Conservation (phyloP, 1,284 basidiomycete species). For the Malassezia globosa region DNA sequence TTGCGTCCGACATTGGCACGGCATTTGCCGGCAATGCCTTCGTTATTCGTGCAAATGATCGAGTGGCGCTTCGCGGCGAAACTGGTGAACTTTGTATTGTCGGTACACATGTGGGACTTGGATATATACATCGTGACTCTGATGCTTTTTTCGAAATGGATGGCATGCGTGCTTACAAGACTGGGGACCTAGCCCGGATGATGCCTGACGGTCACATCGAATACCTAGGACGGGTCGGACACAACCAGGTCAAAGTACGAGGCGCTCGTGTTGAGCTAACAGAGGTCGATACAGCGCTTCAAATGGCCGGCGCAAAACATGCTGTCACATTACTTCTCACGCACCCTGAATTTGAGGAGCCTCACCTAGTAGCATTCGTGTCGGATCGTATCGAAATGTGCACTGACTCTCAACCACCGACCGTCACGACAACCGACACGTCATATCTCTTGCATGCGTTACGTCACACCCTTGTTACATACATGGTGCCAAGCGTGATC, state of each 20-base stretch:
- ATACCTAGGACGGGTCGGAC: slow-evolving; percentile 37
- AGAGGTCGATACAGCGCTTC: slow-evolving; percentile 28
- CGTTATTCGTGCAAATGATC: slow-evolving; percentile 14
- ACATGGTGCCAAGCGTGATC: slow-evolving; percentile 38
- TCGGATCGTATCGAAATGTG: neutral
- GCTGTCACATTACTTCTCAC: slow-evolving; percentile 23
- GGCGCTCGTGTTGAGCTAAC: slow-evolving; percentile 41
- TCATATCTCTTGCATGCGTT: slow-evolving; percentile 14
- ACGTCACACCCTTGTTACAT: slow-evolving; percentile 23
- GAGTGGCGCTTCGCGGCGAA: slow-evolving; percentile 27
- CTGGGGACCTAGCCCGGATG: slow-evolving; percentile 37
- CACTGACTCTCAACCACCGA: neutral
- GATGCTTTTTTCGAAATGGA: slow-evolving; percentile 24
- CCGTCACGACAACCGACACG: slow-evolving; percentile 9
- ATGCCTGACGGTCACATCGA: slow-evolving; percentile 27
- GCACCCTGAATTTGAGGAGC: slow-evolving; percentile 19
- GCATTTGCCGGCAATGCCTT: slow-evolving; percentile 37
- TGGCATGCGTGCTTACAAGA: slow-evolving; percentile 27
- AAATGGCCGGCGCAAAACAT: slow-evolving; percentile 13
- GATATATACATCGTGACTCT: slow-evolving; percentile 24
- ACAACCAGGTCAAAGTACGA: slow-evolving; percentile 39
- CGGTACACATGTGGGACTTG: slow-evolving; percentile 35
- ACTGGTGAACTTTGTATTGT: slow-evolving; percentile 37
- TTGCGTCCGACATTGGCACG: slow-evolving; percentile 28
- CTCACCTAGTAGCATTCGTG: slow-evolving; percentile 28